Conservation (phyloP, 306 rosid genomes). For the Abrus pulchellus region DNA sequence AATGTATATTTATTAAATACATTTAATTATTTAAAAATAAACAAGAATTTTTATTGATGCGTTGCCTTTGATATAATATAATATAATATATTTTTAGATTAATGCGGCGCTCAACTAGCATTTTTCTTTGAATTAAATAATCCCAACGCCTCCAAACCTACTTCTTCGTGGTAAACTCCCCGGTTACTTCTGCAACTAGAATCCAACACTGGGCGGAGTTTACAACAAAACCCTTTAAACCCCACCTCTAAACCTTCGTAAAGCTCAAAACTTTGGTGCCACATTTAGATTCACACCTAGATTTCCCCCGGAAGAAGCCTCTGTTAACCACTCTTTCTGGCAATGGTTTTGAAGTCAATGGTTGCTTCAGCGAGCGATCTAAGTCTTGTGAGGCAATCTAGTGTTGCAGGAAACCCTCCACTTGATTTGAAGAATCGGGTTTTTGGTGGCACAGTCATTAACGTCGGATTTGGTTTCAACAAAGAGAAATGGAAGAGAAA, state of each 20-base stretch:
- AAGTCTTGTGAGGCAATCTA: constrained; percentile 38
- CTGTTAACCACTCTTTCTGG: neutral
- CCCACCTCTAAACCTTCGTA: constrained; percentile 6
- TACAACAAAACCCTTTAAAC: constrained; percentile 45
- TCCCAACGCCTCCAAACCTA: neutral
- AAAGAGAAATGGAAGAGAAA: constrained; percentile 54
- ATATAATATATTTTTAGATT: too few species aligned
- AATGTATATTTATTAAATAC: too few species aligned
- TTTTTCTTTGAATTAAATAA: neutral
- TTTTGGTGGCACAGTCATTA: constrained; percentile 34
- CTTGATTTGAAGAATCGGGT: constrained; percentile 45
- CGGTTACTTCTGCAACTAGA: constrained; percentile 42
- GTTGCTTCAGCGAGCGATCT: constrained; percentile 55
- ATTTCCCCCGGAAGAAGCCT: constrained; percentile 9
- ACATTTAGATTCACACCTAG: constrained; percentile 22
- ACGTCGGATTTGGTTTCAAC: constrained; percentile 40
- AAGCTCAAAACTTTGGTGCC: constrained; percentile 11
- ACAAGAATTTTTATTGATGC: too few species aligned
- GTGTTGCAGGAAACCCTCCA: constrained; percentile 39
- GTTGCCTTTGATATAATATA: too few species aligned
- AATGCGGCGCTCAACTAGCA: too few species aligned
- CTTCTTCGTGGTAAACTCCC: neutral
- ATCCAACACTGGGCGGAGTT: constrained; percentile 56
- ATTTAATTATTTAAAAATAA: too few species aligned
- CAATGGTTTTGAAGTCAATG: constrained; percentile 54